phyloP scores from a whole-genome alignment of 2,329 filamentous ascomycete species.

The Domatiomyces catenatus region DNA sequence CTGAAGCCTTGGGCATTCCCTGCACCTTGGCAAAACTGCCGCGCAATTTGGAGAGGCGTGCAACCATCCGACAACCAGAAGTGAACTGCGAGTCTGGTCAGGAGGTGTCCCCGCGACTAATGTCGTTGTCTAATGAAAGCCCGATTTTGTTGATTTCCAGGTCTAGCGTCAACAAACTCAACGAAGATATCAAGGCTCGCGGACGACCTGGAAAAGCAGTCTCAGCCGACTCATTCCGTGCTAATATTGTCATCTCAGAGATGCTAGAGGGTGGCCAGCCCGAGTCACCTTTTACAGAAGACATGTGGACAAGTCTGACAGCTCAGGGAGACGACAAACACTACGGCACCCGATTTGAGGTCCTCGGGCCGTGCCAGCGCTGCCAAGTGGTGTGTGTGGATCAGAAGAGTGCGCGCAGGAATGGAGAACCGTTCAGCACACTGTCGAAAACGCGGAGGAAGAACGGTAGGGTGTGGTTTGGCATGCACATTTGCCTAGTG shows the following conservation, averaged over 20 bases:
- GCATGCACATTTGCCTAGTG: constrained; percentile 49
- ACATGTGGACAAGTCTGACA: constrained; percentile 53
- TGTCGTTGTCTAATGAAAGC: constrained; percentile 82
- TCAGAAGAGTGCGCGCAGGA: constrained; percentile 61
- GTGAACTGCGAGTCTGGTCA: constrained; percentile 37
- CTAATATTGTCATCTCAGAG: constrained; percentile 64
- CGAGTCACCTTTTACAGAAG: constrained; percentile 58
- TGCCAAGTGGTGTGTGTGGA: constrained; percentile 97
- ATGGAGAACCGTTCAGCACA: constrained; percentile 76
- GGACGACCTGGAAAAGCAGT: constrained; percentile 38
- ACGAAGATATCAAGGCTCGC: constrained; percentile 50
- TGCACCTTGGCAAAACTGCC: constrained; percentile 78
- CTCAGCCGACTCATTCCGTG: constrained; percentile 63
- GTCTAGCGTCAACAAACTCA: constrained; percentile 64
- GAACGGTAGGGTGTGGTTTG: constrained; percentile 77
- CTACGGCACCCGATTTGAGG: constrained; percentile 25
- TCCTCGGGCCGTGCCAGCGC: constrained; percentile 69
- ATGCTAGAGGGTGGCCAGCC: constrained; percentile 23
- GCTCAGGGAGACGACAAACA: constrained; percentile 37
- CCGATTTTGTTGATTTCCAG: constrained; percentile 75
- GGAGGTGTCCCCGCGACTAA: constrained; percentile 37
- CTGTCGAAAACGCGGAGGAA: constrained; percentile 73
- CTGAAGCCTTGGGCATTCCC: constrained; percentile 55
- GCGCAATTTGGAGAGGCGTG: constrained; percentile 25
- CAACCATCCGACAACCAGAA: constrained; percentile 11